Base-by-base conservation (phyloP, 1,284 basidiomycete genomes). In the Apiotrichum gracile region DNA sequence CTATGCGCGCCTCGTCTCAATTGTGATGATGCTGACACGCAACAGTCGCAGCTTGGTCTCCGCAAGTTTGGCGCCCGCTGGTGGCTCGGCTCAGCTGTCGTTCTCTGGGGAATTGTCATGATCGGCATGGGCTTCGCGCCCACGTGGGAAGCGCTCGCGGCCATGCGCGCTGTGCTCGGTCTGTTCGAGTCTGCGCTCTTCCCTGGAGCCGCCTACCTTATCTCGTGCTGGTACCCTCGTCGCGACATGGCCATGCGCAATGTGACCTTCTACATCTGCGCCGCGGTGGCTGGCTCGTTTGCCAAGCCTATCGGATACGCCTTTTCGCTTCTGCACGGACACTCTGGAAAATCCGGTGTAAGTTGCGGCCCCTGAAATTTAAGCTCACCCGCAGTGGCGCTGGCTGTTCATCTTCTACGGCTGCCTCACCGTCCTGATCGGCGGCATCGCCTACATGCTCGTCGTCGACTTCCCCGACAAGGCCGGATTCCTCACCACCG, bases 221-320 rank as follows among this genome's bases (percentile, higher is more conserved):
- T 78, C 51, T 71, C 75, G 8, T 72, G 67, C 35, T 79, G 57
- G 78, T 79, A 79, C 64, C 74, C 75, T 1, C 73, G 78, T 21
- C 67, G 67, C 49, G 73, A 78, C 60, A 73, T 74, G 49, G 74
- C 77, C 45, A 61, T 64, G 16, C 62, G 64, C 47, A 53, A 61
- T 60, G 68, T 71, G 6, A 57, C 65, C 35, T 78, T 78, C 68
- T 78, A 78, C 68, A 66, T 76, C 33, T 47, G 52, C 39, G 60
- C 57, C 4, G 54, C 54, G 39, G 62, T 60, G 53, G 43, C 48
- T 12, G 55, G 51, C n/a, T 47, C 48, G 4, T 53, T 61, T 10
- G 54, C 47, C 31, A 56, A 55, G 51, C 46, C 42, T 13, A 29
- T 58, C 16, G 54, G 44, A 3, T 58, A 45, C 33, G 35, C 39